Evolutionary conservation across 306 rosid genomes (phyloP), one percentile per base, ranked within the genome.

Genomic region (Comarum palustre): DNA sequence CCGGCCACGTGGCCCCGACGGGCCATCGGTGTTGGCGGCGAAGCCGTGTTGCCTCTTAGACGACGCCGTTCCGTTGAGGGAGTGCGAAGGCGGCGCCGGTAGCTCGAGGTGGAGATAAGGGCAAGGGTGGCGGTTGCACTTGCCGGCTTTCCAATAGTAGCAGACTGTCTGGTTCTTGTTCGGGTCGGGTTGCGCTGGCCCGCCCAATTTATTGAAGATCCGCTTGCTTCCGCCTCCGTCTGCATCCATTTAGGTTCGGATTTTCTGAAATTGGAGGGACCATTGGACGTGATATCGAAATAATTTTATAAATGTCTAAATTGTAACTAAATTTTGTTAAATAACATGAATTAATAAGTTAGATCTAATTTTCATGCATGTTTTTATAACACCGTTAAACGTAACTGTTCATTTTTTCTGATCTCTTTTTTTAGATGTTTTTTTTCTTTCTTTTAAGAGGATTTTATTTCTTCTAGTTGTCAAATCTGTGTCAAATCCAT

Each of bases 131-230:
- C 97, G 94, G 29, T 51, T 88, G 83, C 99, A 95, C 77, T 87
- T 87, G n/a, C 99, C 99, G 3, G 97, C 97, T 71, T 86, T 88
- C 99, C 99, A 95, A 75, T 90, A 88, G 80, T 4, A 92, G 80
- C 99, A 95, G 12, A 95, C 99, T 78, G 83, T 90, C 80, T 86
- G 95, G 58, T 70, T 63, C 84, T 66, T 91, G 22, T 36, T 58
- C 2, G 76, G 1, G 61, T 87, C 96, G 16, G 80, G 52, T 2
- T 83, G 62, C 2, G 87, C 77, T 2, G 85, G 87, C 1, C 87
- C 88, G 54, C 91, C 87, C 34, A 90, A 80, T 13, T 97, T 81
- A 29, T 86, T 82, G 75, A 82, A 95, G 29, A 90, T 89, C 66
- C 97, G 97, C 83, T 95, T 91, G 77, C 68, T 80, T 20, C 92